Base-by-base conservation (phyloP, 176 grass and related monocot species). In the Oryza meridionalis region DNA sequence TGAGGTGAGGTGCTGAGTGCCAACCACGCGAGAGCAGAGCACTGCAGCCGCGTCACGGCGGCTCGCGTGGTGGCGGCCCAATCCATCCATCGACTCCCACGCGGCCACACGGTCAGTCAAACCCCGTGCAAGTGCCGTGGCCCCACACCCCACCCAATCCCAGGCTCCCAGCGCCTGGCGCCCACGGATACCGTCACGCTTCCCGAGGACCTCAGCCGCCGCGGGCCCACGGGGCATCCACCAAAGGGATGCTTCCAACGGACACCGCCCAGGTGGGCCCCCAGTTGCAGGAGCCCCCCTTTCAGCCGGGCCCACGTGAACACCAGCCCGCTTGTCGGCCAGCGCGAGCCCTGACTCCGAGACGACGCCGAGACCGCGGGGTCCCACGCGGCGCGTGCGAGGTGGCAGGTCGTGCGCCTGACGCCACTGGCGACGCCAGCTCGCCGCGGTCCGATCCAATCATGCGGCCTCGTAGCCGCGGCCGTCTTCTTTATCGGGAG, bases 391-490 rank as follows among this genome's bases (percentile, higher is more conserved):
- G 37, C 2, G 5, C 50, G 51, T 19, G 16, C 44, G 80, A 43
- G 26, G 81, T 46, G 59, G 42, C 73, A 40, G 80, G 32, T 32
- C 69, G 40, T 29, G 27, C 42, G 81, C 86, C 58, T 79, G 86
- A 74, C 76, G 47, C 44, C 69, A 27, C 75, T 13, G 83, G 55
- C 73, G 73, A 84, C 64, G 65, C 51, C 85, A 82, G 53, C 75
- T 65, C 86, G 81, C 69, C 81, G 46, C 86, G 35, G 81, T 73
- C 84, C 77, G 43, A 64, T 11, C 51, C 3, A 17, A 35, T 51
- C 55, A 12, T 19, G 19, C 27, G 11, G 69, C 4, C 29, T 42
- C 58, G 6, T 53, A 72, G 26, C 79, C 51, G 33, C 74, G 67
- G 2, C 33, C 6, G 40, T 17, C 65, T 73, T 8, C 40, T 17